These are phyloP conservation scores for Acer saccharum DNA, from an alignment of 345 rosid genomes.

Conservation along the genomic window DNA sequence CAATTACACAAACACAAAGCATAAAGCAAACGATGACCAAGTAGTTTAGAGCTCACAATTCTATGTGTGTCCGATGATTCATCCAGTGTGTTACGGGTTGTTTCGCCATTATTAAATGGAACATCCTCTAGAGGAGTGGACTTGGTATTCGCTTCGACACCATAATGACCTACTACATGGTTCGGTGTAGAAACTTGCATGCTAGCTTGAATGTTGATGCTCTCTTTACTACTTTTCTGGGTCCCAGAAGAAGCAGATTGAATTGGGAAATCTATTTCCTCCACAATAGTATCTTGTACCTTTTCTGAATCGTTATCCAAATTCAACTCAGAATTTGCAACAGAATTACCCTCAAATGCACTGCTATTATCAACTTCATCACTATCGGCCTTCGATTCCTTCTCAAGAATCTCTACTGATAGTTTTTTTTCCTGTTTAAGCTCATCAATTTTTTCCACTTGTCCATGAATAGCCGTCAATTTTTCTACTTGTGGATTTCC, in stretches of 20 bases:
- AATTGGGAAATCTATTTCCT: conserved; percentile 14
- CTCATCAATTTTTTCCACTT: background rate
- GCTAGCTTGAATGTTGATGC: background rate
- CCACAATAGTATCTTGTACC: conserved; percentile 4
- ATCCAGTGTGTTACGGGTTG: conserved; percentile 19
- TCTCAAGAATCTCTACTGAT: background rate
- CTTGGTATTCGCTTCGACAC: background rate
- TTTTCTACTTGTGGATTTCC: conserved; percentile 45
- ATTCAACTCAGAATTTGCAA: too few species aligned
- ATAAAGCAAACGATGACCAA: conserved; percentile 24
- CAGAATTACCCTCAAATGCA: conserved; percentile 22
- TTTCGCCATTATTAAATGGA: background rate
- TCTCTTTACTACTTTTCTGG: conserved; percentile 26
- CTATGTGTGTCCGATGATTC: conserved; percentile 19
- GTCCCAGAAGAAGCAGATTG: conserved; percentile 22
- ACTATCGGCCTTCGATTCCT: conserved; percentile 23
- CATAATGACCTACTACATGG: too few species aligned
- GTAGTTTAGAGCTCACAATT: conserved; percentile 28
- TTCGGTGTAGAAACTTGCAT: too few species aligned
- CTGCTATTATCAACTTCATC: too few species aligned
- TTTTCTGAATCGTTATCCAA: too few species aligned
- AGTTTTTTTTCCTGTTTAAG: conserved; percentile 21
- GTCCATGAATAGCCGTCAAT: background rate
- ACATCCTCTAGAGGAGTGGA: background rate
- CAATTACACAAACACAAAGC: background rate